These are phyloP conservation scores for Quercus berberidifolia DNA, from an alignment of 306 rosid species.

Conservation along the genomic window DNA sequence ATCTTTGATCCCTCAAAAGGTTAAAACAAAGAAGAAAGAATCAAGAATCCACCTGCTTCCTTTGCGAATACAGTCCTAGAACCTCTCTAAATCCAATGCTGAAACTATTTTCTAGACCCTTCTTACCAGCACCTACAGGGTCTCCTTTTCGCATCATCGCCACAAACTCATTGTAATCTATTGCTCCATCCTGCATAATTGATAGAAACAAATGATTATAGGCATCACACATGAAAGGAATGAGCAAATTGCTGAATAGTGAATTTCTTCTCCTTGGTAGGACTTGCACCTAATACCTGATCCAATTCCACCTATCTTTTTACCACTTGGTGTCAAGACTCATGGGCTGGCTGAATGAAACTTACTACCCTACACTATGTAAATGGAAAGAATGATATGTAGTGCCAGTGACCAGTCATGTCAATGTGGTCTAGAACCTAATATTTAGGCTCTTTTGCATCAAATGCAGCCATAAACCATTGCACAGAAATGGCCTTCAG, in stretches of 20 bases:
- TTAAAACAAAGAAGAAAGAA: constrained; percentile 5
- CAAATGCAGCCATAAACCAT: background rate
- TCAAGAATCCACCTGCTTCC: background rate
- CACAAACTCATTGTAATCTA: constrained; percentile 94
- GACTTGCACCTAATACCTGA: background rate
- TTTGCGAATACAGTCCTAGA: constrained; percentile 30
- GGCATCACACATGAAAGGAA: background rate
- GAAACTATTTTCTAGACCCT: constrained; percentile 65
- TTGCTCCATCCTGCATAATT: constrained; percentile 75
- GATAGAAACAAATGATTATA: background rate
- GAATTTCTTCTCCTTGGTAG: constrained; percentile 5
- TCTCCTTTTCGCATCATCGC: constrained; percentile 98
- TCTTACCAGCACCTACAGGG: constrained; percentile 48
- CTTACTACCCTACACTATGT: too few relatives aligned
- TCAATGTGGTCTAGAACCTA: background rate
- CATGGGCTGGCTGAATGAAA: too few relatives aligned
- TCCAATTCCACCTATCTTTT: background rate
- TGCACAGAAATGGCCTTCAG: too few relatives aligned
- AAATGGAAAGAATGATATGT: background rate
- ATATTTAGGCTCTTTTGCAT: background rate
- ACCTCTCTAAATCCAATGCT: constrained; percentile 77
- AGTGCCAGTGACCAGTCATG: background rate
- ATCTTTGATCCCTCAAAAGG: constrained; percentile 16
- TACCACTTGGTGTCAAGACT: too few relatives aligned
- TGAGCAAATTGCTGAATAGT: background rate